phyloP scores from a whole-genome alignment of 2,329 filamentous ascomycete genomes.

The Fusarium neocosmosporiellum region DNA sequence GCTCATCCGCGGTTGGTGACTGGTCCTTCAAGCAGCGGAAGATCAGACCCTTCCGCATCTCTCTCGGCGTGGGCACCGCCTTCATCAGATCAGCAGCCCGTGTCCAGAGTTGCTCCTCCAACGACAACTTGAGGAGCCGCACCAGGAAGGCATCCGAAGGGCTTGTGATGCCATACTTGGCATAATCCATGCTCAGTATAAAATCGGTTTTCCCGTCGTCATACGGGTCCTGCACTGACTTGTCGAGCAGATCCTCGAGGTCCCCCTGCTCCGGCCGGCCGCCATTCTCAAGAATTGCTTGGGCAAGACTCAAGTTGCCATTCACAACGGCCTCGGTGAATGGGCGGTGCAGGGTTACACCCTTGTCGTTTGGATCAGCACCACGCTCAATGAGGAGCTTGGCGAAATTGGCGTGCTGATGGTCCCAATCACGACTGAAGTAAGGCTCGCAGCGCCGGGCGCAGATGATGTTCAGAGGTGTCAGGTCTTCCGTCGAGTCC shows the following conservation, averaged over 20 bases:
- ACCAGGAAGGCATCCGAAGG: constrained; percentile 38
- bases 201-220: constrained; percentile 42
- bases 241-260: constrained; percentile 32
- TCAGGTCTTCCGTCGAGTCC: constrained; percentile 37
- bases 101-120: constrained; percentile 40
- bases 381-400: constrained; percentile 41
- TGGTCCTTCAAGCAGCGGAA: constrained; percentile 37
- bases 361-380: constrained; percentile 43
- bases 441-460: constrained; percentile 39
- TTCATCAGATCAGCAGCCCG: constrained; percentile 42
- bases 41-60: constrained; percentile 36
- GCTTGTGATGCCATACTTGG: constrained; percentile 36
- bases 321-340: constrained; percentile 41
- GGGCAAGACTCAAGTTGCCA: constrained; percentile 37
- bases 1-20: constrained; percentile 39
- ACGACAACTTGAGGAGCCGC: constrained; percentile 33
- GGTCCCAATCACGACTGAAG: constrained; percentile 39
- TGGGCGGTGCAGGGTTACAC: constrained; percentile 29
- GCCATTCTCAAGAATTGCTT: constrained; percentile 38
- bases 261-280: constrained; percentile 40
- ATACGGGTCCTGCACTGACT: constrained; percentile 39
- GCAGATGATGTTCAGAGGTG: constrained; percentile 41
- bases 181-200: constrained; percentile 37
- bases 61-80: constrained; percentile 35
- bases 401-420: constrained; percentile 40